Conservation (phyloP, 768 basidiomycete genomes). For the Termitomyces sp. region DNA sequence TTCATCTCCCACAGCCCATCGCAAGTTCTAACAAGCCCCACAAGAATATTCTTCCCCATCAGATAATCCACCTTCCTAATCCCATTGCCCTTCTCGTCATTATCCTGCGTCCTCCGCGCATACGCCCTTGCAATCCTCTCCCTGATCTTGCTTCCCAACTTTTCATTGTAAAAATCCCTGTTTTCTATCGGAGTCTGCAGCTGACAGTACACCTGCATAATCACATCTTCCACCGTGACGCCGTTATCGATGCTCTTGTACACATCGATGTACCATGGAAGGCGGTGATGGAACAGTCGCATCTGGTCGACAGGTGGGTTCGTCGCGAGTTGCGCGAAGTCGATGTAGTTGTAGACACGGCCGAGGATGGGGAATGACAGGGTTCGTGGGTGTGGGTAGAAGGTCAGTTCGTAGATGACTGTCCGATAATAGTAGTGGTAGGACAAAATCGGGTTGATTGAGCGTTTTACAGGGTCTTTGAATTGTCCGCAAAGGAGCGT, state of each 20-base stretch:
- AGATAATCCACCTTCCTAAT: slow-evolving; percentile 58
- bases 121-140: slow-evolving; percentile 39
- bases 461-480: neutral
- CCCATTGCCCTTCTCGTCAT: slow-evolving; percentile 32
- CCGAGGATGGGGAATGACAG: neutral
- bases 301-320: slow-evolving; percentile 43
- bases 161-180: slow-evolving; percentile 56
- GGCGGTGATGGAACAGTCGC: slow-evolving; percentile 48
- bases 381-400: neutral
- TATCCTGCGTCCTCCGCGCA: slow-evolving; percentile 34
- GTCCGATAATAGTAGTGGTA: neutral
- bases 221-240: slow-evolving; percentile 53
- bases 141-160: slow-evolving; percentile 40
- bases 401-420: neutral
- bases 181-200: slow-evolving; percentile 40
- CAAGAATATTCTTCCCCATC: slow-evolving; percentile 43
- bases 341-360: slow-evolving; percentile 27
- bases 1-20: slow-evolving; percentile 66
- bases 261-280: slow-evolving; percentile 69
- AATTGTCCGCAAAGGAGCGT: neutral
- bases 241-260: slow-evolving; percentile 38
- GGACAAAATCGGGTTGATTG: neutral
- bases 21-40: slow-evolving; percentile 46
- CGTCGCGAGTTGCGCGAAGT: slow-evolving; percentile 51
- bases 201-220: slow-evolving; percentile 37